Base-by-base conservation (phyloP, 148 eudicot genomes). In the Diospyros lotus region DNA sequence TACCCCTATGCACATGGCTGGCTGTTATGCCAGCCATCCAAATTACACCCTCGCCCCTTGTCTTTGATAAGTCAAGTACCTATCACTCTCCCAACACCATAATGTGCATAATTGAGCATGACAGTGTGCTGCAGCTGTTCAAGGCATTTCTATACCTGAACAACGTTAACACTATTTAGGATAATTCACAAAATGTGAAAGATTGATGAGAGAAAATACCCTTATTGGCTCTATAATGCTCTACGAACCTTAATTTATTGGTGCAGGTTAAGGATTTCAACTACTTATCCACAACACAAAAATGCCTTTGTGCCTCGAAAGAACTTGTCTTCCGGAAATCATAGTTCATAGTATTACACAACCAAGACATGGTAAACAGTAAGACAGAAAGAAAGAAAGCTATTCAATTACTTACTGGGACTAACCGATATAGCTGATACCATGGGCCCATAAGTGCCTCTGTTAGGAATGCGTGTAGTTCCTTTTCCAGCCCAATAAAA, bases 371-470 rank as follows among this genome's bases (percentile, higher is more conserved):
- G 4, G 66, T 8, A 58, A 50, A 60, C 41, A 54, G 4, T n/a
- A 1, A 38, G 52, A 48, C 4, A 48, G 52, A 48, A 42, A 61
- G n/a, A 72, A 41, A 45, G 9, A 61, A 42, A 28, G 6, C 17
- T 68, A 12, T 1, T 51, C 2, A 58, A 45, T 46, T 66, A 82
- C 90, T 82, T 77, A 87, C 92, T 75, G 39, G 89, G 89, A 75
- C 79, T 69, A 8, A 88, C 90, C 12, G 90, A 86, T 59, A 91
- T 91, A 71, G 97, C 97, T 74, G 97, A 89, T 71, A 91, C 59
- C 45, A 91, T 85, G 59, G 97, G 88, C 40, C 97, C 97, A 78
- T 91, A 91, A 70, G 79, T 90, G 73, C 93, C 93, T 79, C 92
- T 83, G 4, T 60, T 48, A 58, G 93, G 97, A 82, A 89, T 82